Base-by-base conservation (phyloP, 768 basidiomycete species). In the Auricularia cornea region DNA sequence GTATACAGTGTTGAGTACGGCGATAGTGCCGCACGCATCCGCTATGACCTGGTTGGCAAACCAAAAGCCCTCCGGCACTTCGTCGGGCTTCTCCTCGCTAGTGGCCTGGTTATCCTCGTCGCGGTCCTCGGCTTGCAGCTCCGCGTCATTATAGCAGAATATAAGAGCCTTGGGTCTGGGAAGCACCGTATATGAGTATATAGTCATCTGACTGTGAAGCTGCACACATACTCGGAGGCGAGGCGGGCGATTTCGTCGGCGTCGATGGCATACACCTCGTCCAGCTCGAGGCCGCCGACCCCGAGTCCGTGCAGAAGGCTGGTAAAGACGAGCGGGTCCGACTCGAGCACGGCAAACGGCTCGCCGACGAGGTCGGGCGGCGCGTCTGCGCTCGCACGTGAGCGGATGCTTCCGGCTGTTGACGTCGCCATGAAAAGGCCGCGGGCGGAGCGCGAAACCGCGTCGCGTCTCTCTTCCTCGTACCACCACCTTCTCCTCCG, bases 1-100 rank as follows among this genome's bases (percentile, higher is more conserved):
- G 32, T 86, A 69, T 8, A 83, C 67, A 20, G 86, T 81, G 66
- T 86, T 87, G 5, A 87, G 73, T 11, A 87, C 77, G 0, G 85
- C 85, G 67, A 81, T 82, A 0, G 84, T 83, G 8, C 84, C 84
- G 68, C 86, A 87, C 3, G 85, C 84, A 67, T 87, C 84, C 67
- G 83, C 80, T 71, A 80, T 84, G 29, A 88, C 78, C 70, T 88
- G 86, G 71, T 87, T 84, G 11, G 85, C 85, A 66, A 86, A 88
- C 85, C 85, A 88, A 10, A 87, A 80, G 30, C 72, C 75, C 63
- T 82, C 80, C 2, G 84, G 57, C 10, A 87, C 80, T 11, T 41
- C 80, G 11, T 81, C 80, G 2, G 84, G 79, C 69, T 85, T 82
- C 31, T 79, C 65, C 30, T 69, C 63, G 67, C 80, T 81, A 2